Base-by-base conservation (phyloP, 2,329 filamentous ascomycete genomes). In the Colletotrichum sp. region DNA sequence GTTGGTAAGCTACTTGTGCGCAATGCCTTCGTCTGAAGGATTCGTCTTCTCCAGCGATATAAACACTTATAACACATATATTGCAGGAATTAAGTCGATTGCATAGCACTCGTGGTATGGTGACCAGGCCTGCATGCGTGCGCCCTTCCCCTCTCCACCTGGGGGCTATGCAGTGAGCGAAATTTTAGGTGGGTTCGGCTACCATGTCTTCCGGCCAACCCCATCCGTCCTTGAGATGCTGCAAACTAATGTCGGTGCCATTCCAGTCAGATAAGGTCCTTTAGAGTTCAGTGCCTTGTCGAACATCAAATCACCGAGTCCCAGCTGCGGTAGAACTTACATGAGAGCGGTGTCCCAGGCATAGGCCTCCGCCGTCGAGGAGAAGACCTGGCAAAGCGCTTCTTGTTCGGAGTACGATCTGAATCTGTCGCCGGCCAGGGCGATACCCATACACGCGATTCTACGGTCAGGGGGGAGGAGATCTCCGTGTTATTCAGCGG, bases 381-480 rank as follows among this genome's bases (percentile, higher is more conserved):
- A 72, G 29, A 86, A 75, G 6, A 86, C 75, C 5, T 79, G 76
- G 8, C 83, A 77, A 2, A 86, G 74, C 5, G 81, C 83, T 57
- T 83, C 79, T 65, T 86, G 84, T 59, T 85, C 84, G 11, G 73
- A 73, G 7, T 76, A 74, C 6, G 81, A 78, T 2, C 76, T 79
- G 66, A 86, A 85, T 31, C 82, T 80, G 67, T 86, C 83, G 4
- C 85, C 85, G 3, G 77, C 80, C 77, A 80, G 78, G 0, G 78
- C 77, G 1, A 81, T 81, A 1, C 79, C 79, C 1, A 81, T 76
- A 15, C 76, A 79, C 6, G 77, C 78, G 11, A 77, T 77, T 69
- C 79, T 80, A 12, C 8, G 57, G 7, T 15, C 3, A 13, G 6
- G 9, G 6, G 9, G 38, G 6, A 68, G 18, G 9, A n/a, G 24